Conservation (phyloP, 1,139 yeast species). For the Blastobotrys indianensis region DNA sequence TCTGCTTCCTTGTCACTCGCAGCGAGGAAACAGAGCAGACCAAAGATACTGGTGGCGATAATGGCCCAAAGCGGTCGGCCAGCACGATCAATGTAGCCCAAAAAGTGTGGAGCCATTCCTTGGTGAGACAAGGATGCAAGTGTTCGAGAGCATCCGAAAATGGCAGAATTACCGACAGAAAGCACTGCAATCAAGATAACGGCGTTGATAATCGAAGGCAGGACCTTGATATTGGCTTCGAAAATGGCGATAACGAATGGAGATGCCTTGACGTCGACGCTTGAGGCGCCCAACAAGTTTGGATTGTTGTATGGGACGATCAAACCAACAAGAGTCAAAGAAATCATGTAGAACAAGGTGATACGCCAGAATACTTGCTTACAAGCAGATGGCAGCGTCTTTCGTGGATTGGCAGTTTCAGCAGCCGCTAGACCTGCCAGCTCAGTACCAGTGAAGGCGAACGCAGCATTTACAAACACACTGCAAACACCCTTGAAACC, state of each 20-base stretch:
- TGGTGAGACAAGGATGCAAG: conserved; percentile 73
- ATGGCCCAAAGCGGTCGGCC: conserved; percentile 74
- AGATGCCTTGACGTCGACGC: conserved; percentile 54
- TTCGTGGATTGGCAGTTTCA: conserved; percentile 51
- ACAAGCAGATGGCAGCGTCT: conserved; percentile 65
- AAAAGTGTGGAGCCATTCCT: conserved; percentile 66
- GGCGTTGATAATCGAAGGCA: conserved; percentile 66
- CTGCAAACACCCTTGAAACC: conserved; percentile 77
- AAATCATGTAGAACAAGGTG: conserved; percentile 55
- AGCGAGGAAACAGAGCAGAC: conserved; percentile 66
- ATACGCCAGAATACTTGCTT: conserved; percentile 73
- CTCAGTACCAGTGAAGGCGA: conserved; percentile 83
- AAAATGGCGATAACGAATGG: conserved; percentile 68
- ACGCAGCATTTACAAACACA: conserved; percentile 80
- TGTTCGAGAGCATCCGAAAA: conserved; percentile 75
- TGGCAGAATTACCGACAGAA: conserved; percentile 69
- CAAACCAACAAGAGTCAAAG: conserved; percentile 56
- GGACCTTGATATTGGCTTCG: conserved; percentile 49
- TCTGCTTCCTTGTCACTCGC: conserved; percentile 58
- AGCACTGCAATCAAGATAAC: conserved; percentile 63
- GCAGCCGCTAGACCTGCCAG: conserved; percentile 74
- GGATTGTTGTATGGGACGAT: conserved; percentile 60
- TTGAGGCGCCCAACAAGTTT: conserved; percentile 40
- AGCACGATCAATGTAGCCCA: conserved; percentile 63
- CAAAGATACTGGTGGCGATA: conserved; percentile 49